A percentile compares a stretch with the other conserved stretches of the same genome.
These are phyloP conservation scores for Verticillium albo-atrum DNA, from an alignment of 2,329 filamentous ascomycete genomes.

Conservation along the genomic window DNA sequence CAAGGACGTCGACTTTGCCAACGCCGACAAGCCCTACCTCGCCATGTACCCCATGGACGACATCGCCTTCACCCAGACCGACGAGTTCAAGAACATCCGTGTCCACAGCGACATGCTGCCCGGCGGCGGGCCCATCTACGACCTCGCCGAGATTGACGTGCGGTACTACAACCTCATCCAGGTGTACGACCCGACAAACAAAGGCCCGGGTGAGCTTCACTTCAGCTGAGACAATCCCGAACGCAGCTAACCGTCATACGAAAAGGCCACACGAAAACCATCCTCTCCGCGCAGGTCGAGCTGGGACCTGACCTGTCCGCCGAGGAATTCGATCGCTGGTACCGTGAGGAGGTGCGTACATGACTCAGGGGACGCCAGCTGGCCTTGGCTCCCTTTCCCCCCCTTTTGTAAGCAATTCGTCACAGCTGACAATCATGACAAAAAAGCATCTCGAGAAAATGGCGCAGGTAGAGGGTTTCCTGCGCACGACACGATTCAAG, in stretches of 20 bases:
- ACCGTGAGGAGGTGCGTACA: slow-evolving; percentile 14
- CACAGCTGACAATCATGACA: not conserved
- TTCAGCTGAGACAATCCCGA: not conserved
- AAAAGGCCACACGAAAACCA: slow-evolving; percentile 13
- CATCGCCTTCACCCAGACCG: slow-evolving; percentile 24
- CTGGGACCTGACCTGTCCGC: slow-evolving; percentile 4
- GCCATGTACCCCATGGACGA: slow-evolving; percentile 30
- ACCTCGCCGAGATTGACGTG: slow-evolving; percentile 16
- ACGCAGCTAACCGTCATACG: not conserved
- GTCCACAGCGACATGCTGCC: slow-evolving; percentile 24
- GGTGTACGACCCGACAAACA: slow-evolving; percentile 15
- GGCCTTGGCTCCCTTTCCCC: not conserved
- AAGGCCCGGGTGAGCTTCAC: slow-evolving; percentile 12
- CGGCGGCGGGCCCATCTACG: slow-evolving; percentile 13
- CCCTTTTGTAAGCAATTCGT: not conserved
- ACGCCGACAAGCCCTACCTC: slow-evolving; percentile 24
- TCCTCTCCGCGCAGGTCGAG: slow-evolving; percentile 9
- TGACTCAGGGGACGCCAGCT: not conserved
- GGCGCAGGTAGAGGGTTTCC: slow-evolving; percentile 12
- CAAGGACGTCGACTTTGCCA: slow-evolving; percentile 18
- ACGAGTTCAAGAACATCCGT: slow-evolving; percentile 26
- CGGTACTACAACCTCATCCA: slow-evolving; percentile 16
- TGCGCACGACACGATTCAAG: slow-evolving; percentile 17
- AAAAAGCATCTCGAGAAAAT: slow-evolving; percentile 11
- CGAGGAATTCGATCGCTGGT: slow-evolving; percentile 17